Base-by-base conservation (phyloP, 2,329 filamentous ascomycete genomes). In the Macrophomina tecta region DNA sequence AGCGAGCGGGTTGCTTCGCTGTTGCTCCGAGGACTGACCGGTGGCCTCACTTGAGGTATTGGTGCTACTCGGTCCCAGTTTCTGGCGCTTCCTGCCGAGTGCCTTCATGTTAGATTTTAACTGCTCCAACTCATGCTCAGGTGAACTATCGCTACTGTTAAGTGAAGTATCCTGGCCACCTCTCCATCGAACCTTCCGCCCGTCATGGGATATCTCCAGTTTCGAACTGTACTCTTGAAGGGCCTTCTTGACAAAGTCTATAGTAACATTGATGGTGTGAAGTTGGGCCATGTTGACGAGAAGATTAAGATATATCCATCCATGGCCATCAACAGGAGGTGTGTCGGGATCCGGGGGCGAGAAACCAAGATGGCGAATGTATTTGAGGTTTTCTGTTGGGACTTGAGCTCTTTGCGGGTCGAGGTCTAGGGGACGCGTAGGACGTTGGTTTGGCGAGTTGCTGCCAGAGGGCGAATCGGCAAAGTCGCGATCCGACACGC, bases 261-360 rank as follows among this genome's bases (percentile, higher is more conserved):
- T 85, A 0, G 92, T 93, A 1, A 96, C 92, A 67, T 93, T 94
- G 71, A 95, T 85, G 0, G 93, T 94, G 72, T 96, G 92, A 18
- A 96, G 81, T 77, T 96, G 92, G 0, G 93, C 92, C 82, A 96
- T 86, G 73, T 90, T 93, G 74, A 90, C 89, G 1, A 96, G 83
- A 0, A 96, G 80, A 71, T 95, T 95, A 6, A 95, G 80, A 72
- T 94, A 94, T 0, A 94, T 88, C 92, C 92, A 95, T 4, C 91
- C 91, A 32, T 93, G 88, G 65, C 90, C 89, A 0, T 88, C 84
- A 9, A 80, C 80, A 1, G 64, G 64, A 3, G 52, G 34, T 6
- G 11, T 55, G 8, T 66, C 64, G n/a, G 53, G 53, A 56, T 90
- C 83, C 0, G 88, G 87, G 0, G 88, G 87, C 0, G 86, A 83